Conservation (phyloP, 2,329 filamentous ascomycete genomes). For the Neoscytalidium dimidiatum region DNA sequence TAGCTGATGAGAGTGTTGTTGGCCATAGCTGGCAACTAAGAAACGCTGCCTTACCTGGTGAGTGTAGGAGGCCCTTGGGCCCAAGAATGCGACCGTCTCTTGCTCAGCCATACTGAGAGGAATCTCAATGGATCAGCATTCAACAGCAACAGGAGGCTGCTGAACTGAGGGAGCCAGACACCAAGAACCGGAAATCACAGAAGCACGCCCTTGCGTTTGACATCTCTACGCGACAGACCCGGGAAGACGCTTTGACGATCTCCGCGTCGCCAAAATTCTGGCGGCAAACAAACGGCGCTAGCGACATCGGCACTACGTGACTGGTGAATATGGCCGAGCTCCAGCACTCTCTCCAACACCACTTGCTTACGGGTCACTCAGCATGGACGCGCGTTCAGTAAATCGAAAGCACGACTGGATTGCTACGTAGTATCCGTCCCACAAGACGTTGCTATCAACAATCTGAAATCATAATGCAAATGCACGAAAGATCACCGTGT, state of each 20-base stretch:
- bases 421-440: conserved; percentile 11
- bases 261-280: conserved; percentile 14
- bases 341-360: neutral
- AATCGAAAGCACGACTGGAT: neutral
- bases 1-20: conserved; percentile 5
- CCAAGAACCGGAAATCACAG: neutral
- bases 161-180: neutral
- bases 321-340: neutral
- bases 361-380: neutral
- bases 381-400: neutral
- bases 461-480: conserved; percentile 20
- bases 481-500: conserved; percentile 17
- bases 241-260: conserved; percentile 5
- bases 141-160: neutral
- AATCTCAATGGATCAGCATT: too few relatives aligned
- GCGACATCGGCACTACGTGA: neutral
- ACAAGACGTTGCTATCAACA: conserved; percentile 10
- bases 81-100: conserved; percentile 58
- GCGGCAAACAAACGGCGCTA: conserved; percentile 6
- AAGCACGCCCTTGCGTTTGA: neutral
- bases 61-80: conserved; percentile 67
- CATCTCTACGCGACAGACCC: neutral
- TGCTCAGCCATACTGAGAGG: neutral
- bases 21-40: neutral
- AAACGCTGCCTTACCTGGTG: conserved; percentile 58